These are phyloP conservation scores for Cutaneotrichosporon sp. DNA, from an alignment of 1,284 basidiomycete species.

Conservation along the genomic window DNA sequence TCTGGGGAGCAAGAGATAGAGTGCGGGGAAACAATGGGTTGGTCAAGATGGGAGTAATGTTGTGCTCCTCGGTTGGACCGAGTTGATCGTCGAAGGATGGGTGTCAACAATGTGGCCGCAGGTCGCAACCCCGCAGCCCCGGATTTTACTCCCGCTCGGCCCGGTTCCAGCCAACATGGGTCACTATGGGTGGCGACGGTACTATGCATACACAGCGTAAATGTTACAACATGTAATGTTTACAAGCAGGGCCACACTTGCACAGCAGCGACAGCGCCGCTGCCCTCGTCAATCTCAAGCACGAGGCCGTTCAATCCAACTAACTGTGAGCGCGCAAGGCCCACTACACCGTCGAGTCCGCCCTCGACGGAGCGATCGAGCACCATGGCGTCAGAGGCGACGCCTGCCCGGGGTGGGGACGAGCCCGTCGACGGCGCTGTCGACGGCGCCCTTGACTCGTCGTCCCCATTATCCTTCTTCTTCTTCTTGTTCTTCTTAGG, in stretches of 20 bases:
- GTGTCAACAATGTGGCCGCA: not conserved
- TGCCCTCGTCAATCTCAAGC: conserved; percentile 65
- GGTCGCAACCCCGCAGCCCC: not conserved
- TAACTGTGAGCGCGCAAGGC: conserved; percentile 46
- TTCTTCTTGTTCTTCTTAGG: conserved; percentile 5
- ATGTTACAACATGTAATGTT: not conserved
- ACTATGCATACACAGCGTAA: not conserved
- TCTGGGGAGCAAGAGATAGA: no score
- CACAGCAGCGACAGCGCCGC: conserved; percentile 53
- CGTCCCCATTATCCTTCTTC: conserved; percentile 1
- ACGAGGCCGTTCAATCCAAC: conserved; percentile 77
- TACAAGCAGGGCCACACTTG: conserved; percentile 21
- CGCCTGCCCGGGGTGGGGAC: not conserved
- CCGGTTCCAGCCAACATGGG: not conserved
- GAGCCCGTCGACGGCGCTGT: not conserved
- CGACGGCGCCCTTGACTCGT: not conserved
- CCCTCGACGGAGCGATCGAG: conserved; percentile 74
- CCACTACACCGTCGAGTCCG: conserved; percentile 52
- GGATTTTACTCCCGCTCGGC: not conserved
- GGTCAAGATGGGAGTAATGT: not conserved
- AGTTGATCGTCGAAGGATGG: not conserved
- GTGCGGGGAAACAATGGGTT: no score
- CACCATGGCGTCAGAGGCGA: conserved; percentile 60
- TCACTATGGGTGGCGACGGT: not conserved
- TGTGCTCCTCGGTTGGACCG: not conserved